Conservation (phyloP, 2,329 filamentous ascomycete species). For the Ceratocystis papillata region DNA sequence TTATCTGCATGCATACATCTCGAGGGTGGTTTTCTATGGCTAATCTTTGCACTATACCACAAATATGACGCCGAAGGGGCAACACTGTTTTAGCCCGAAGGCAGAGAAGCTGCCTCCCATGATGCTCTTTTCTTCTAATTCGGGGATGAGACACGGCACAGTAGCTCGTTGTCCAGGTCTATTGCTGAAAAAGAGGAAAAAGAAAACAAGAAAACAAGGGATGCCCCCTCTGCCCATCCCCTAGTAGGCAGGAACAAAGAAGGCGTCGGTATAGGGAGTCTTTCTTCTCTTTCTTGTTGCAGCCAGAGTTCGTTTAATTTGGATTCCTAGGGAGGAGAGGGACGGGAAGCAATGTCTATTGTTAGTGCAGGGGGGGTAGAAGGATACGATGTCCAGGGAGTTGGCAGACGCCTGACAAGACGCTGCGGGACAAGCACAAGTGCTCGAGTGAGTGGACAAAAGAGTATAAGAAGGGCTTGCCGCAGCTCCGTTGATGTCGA, state of each 20-base stretch:
- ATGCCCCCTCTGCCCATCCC: too few species aligned
- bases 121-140: background rate
- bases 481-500: background rate
- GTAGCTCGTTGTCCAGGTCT: background rate
- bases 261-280: background rate
- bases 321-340: background rate
- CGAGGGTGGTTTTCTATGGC: background rate
- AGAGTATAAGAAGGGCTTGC: background rate
- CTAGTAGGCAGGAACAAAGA: background rate
- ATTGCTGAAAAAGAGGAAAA: background rate
- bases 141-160: conserved; percentile 3
- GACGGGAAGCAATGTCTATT: background rate
- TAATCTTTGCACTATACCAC: background rate
- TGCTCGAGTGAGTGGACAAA: background rate
- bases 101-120: background rate
- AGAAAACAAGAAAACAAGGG: background rate
- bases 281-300: background rate
- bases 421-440: background rate
- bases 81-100: background rate
- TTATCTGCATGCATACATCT: background rate
- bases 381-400: conserved; percentile 5
- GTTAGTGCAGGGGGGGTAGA: background rate
- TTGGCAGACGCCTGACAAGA: background rate
- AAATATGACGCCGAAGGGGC: background rate
- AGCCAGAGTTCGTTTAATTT: background rate